These are phyloP conservation scores for Lathyrus tuberosus DNA, from an alignment of 306 rosid genomes.

Conservation along the genomic window DNA sequence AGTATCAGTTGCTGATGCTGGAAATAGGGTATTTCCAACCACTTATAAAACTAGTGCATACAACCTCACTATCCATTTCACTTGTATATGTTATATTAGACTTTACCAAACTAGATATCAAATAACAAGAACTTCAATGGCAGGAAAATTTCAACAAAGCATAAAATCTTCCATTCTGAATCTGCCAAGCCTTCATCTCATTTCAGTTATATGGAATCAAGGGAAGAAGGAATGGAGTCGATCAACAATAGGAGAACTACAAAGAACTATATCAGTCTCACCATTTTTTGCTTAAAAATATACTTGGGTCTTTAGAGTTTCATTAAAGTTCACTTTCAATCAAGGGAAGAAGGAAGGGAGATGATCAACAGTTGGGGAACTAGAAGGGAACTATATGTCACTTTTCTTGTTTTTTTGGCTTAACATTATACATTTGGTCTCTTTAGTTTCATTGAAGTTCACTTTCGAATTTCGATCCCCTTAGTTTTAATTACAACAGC, in stretches of 20 bases:
- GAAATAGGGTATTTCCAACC: constrained; percentile 18
- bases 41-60: constrained; percentile 6
- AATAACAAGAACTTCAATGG: constrained; percentile 17
- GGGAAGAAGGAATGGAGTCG: background rate
- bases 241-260: too few relatives aligned
- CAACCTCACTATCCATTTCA: constrained; percentile 14
- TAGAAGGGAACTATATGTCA: background rate
- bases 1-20: constrained; percentile 26
- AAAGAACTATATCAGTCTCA: too few relatives aligned
- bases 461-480: background rate
- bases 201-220: constrained; percentile 28
- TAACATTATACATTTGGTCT: background rate
- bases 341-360: constrained; percentile 14
- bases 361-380: background rate
- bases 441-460: background rate
- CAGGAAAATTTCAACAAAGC: background rate
- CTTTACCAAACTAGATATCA: constrained; percentile 23
- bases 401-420: background rate
- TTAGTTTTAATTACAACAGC: background rate
- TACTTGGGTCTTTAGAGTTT: too few relatives aligned
- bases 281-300: too few relatives aligned
- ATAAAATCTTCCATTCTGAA: constrained; percentile 5
- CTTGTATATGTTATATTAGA: constrained; percentile 8
- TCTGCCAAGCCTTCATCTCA: constrained; percentile 1
- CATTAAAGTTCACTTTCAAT: background rate